Evolutionary conservation across 345 rosid genomes (phyloP), one percentile per base, ranked within the genome.

Genomic region (Brassica rapa): DNA sequence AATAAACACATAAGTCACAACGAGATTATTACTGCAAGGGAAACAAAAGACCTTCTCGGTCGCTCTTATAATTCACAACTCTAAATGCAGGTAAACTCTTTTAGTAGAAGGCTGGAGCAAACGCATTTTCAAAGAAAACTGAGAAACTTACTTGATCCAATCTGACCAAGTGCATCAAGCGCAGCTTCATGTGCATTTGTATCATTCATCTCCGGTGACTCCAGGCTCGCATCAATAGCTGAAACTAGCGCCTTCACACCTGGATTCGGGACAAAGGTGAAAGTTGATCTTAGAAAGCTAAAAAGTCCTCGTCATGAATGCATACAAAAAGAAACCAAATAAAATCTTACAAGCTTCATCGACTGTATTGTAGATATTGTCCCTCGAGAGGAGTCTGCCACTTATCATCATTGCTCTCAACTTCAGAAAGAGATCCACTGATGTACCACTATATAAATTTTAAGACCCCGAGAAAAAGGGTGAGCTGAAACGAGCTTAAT

Each of bases 81-180:
- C 11, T 29, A 68, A 8, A 53, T 27, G 21, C 7, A 68, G 64
- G 27, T 51, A 24, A 35, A 68, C 62, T 41, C 9, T 71, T 68
- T 62, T 29, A 29, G 59, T 25, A 68, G 25, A 51, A 68, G 56
- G 53, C 66, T 51, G 29, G 12, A 27, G n/a, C 9, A 37, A 74
- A 68, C 10, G 9, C 7, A 60, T 19, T 21, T 55, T 62, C 16
- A 69, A 53, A 78, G 64, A 43, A 23, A 55, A 27, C 29, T 61
- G 66, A 60, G 41, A 63, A 77, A 87, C 97, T 86, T 87, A 94
- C 98, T 84, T 30, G 83, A 85, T 49, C 98, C 98, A 70, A 92
- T 89, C 79, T 88, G 90, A 80, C 97, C 97, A 83, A 94, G 83
- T 68, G 97, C 90, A 81, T 92, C 98, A 80, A 94, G 80, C 63